Conservation (phyloP, 2,329 filamentous ascomycete species). For the Pseudogymnoascus sp. region DNA sequence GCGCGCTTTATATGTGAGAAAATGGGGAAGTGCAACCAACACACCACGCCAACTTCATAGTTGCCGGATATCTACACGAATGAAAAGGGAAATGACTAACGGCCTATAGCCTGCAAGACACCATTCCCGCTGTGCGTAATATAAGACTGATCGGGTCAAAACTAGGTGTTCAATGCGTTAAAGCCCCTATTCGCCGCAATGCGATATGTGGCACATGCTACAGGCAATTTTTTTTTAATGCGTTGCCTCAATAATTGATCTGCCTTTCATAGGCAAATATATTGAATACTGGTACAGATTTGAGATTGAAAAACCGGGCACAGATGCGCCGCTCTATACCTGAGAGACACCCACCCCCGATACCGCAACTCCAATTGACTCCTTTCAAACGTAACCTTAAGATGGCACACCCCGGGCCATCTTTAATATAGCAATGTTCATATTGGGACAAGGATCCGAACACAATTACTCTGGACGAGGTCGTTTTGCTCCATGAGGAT, state of each 20-base stretch:
- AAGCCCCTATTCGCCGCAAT: neutral
- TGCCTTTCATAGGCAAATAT: neutral
- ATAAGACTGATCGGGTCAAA: neutral
- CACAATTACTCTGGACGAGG: slow-evolving; percentile 54
- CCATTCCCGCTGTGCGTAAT: neutral
- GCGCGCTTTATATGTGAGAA: neutral
- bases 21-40: neutral
- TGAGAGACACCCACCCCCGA: slow-evolving; percentile 8
- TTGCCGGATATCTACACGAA: neutral
- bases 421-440: neutral
- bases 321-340: neutral
- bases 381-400: slow-evolving; percentile 16
- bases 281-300: neutral
- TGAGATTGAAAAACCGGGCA: slow-evolving; percentile 1
- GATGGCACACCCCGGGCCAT: neutral
- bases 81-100: neutral
- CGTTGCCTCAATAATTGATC: neutral
- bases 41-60: neutral
- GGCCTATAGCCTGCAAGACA: neutral
- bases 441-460: neutral
- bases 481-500: slow-evolving; percentile 73
- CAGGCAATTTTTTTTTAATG: neutral
- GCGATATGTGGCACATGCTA: neutral
- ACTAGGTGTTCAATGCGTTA: neutral
- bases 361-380: slow-evolving; percentile 18